Percentiles rank a stretch among this genome's conserved stretches.
Conservation (phyloP, 306 rosid species). For the Morella rubra region DNA sequence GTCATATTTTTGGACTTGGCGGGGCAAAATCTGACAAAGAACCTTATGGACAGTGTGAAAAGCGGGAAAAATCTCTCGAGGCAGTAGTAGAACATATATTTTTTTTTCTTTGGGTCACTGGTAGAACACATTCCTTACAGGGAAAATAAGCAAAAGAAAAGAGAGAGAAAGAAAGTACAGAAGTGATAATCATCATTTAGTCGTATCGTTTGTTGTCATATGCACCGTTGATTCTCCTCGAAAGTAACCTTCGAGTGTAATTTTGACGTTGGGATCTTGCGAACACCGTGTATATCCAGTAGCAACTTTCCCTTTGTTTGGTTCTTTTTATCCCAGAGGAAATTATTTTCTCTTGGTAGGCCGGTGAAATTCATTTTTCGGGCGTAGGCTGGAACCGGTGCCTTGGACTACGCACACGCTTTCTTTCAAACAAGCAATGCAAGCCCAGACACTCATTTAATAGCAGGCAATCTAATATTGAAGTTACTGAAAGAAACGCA, state of each 20-base stretch:
- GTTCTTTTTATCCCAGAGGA: neutral
- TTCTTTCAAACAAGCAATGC: neutral
- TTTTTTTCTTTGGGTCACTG: too few relatives aligned
- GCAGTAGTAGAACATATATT: too few relatives aligned
- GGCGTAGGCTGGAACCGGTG: too few relatives aligned
- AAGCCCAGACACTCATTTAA: neutral
- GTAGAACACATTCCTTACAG: too few relatives aligned
- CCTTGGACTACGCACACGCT: too few relatives aligned
- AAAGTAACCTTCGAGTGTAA: neutral
- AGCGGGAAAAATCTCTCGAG: neutral
- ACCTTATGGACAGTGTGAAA: neutral
- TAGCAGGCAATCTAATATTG: neutral
- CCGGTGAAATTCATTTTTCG: neutral
- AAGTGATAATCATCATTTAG: too few relatives aligned
- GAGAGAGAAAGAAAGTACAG: too few relatives aligned
- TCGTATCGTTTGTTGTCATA: neutral
- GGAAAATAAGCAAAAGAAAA: too few relatives aligned
- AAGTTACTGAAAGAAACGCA: neutral
- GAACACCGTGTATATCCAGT: neutral
- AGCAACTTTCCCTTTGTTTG: neutral
- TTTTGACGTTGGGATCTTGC: neutral
- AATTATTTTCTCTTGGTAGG: too few relatives aligned
- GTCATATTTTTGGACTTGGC: neutral
- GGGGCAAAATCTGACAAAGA: conserved; percentile 17
- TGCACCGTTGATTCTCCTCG: conserved; percentile 1